Base-by-base conservation (phyloP, 108 stramenopile species). In the Bacterosira constricta region DNA sequence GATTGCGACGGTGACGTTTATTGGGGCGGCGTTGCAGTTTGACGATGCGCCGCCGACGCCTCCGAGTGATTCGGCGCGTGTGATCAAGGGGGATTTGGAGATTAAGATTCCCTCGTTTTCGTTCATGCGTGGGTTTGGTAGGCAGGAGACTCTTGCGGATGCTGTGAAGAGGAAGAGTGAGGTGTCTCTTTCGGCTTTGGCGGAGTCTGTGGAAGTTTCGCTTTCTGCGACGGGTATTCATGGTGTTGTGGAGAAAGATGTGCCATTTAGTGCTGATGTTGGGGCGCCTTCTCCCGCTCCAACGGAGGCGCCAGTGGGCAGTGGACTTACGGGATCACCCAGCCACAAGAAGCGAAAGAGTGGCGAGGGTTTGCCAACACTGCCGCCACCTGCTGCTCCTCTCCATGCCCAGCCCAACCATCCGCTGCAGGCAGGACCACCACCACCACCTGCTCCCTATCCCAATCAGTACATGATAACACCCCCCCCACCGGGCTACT, bases 1-100 rank as follows among this genome's bases (percentile, higher is more conserved):
- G 15, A 65, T 96, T 21, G 77, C 89, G 10, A 84, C 90, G 0
- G 44, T 93, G 21, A 69, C 85, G 1, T 92, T 95, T 53, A 57
- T 95, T 18, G 94, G 94, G 26, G 80, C 82, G 3, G 78, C 89
- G 38, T 60, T 95, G 35, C 94, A 95, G 52, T 95, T 95, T 71
- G 91, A 95, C 51, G 94, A 95, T 71, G 94, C 94, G 11, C 94
- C 93, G 5, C 94, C 94, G 8, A 95, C 94, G 37, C 93, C 93
- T 7, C 93, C 93, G 8, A 89, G 88, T 8, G 80, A 89, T 49
- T 86, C 89, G 39, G 93, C 93, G 0, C 69, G 86, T 4, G 93
- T 90, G 7, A 89, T 95, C 38, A 73, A 80, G 58, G 93, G 78
- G 11, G 71, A 72, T 63, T 34, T 79, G 38, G 86, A 88, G 55